Conservation (phyloP, 2,329 filamentous ascomycete species). For the Epichloe gansuensis region DNA sequence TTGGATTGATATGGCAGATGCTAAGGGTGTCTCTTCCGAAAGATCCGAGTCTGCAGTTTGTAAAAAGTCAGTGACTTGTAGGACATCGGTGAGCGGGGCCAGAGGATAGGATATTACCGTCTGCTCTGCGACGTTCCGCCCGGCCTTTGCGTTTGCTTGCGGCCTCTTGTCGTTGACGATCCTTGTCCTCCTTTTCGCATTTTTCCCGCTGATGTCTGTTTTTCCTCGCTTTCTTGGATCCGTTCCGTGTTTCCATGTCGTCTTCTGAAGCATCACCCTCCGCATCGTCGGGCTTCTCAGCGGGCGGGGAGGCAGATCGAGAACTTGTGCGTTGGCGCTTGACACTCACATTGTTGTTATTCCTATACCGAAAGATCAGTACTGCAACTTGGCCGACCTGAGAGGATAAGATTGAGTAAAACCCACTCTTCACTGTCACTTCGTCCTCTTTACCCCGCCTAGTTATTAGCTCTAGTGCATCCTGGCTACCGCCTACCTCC, state of each 20-base stretch:
- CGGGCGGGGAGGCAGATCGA: slow-evolving; percentile 50
- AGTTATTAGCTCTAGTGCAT: slow-evolving; percentile 37
- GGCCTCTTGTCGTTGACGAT: slow-evolving; percentile 61
- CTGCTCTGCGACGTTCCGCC: slow-evolving; percentile 66
- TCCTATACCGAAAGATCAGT: slow-evolving; percentile 25
- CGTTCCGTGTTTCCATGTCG: slow-evolving; percentile 40
- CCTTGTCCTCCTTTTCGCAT: slow-evolving; percentile 60
- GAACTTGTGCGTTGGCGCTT: slow-evolving; percentile 82
- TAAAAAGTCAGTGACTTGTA: background rate
- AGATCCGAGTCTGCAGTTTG: slow-evolving; percentile 52
- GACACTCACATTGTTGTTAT: slow-evolving; percentile 54
- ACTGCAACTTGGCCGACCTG: slow-evolving; percentile 14
- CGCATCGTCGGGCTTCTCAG: slow-evolving; percentile 33
- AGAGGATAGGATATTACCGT: slow-evolving; percentile 43
- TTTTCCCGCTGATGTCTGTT: slow-evolving; percentile 50
- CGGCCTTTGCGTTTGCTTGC: slow-evolving; percentile 71
- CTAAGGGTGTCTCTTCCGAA: slow-evolving; percentile 52
- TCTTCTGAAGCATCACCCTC: slow-evolving; percentile 60
- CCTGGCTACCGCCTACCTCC: slow-evolving; percentile 48
- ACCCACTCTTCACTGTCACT: slow-evolving; percentile 93
- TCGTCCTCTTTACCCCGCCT: slow-evolving; percentile 69
- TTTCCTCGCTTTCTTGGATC: slow-evolving; percentile 48
- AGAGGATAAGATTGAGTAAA: slow-evolving; percentile 3
- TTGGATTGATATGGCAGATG: slow-evolving; percentile 19
- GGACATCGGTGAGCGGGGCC: background rate